phyloP scores from a whole-genome alignment of 2,329 filamentous ascomycete species.

The Fusarium brachygibbosum region DNA sequence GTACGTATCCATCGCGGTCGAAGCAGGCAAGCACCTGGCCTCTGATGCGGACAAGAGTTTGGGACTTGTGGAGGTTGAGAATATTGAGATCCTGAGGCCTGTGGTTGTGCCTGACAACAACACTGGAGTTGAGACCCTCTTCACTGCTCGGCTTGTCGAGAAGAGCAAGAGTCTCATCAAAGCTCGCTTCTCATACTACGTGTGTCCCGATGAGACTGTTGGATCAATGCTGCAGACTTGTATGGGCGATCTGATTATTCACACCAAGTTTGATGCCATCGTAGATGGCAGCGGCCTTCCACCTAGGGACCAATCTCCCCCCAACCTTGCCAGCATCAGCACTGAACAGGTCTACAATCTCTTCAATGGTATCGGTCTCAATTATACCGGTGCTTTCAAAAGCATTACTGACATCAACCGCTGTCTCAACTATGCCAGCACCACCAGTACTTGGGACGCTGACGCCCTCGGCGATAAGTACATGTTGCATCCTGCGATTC shows the following conservation, averaged over 20 bases:
- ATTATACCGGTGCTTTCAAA: conserved; percentile 1
- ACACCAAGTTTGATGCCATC: neutral
- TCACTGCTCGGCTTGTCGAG: neutral
- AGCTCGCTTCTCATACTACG: neutral
- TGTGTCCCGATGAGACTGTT: conserved; percentile 2
- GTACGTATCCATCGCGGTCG: conserved; percentile 1
- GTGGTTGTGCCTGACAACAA: conserved; percentile 2
- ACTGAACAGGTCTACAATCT: conserved; percentile 1
- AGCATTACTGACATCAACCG: neutral
- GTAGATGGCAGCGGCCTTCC: neutral
- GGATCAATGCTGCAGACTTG: conserved; percentile 7
- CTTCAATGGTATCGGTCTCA: neutral
- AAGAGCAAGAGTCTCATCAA: neutral
- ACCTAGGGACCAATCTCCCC: neutral
- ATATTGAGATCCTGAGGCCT: conserved; percentile 1
- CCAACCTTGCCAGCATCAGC: conserved; percentile 4
- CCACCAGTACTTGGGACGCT: neutral
- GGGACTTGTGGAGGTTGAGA: neutral
- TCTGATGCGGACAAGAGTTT: neutral
- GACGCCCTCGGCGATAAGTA: neutral
- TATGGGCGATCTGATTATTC: neutral
- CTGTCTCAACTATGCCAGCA: conserved; percentile 3
- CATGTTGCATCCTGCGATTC: neutral
- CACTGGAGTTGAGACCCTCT: neutral
- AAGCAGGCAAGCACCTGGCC: neutral